Evolutionary conservation across 148 eudicot species (phyloP).

Genomic region (Amaranthus palmeri): DNA sequence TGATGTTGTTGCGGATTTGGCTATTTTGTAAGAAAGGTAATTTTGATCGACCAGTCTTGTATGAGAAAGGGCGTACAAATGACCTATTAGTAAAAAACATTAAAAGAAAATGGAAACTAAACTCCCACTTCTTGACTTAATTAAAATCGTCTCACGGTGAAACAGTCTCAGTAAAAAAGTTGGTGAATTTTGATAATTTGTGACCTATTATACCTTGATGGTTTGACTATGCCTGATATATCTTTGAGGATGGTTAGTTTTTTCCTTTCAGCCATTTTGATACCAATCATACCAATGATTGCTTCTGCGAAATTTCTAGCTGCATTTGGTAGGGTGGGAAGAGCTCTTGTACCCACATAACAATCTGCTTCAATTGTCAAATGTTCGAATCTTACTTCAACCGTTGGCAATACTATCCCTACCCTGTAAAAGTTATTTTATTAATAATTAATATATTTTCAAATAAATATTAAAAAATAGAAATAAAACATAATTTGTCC

Average conservation of each 20-base stretch:
- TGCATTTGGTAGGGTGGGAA: conserved; percentile 69
- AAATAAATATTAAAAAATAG: neutral
- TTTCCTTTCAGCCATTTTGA: conserved; percentile 51
- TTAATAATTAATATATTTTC: neutral
- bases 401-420: conserved; percentile 76
- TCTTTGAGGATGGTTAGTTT: conserved; percentile 79
- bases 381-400: conserved; percentile 69
- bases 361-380: conserved; percentile 76
- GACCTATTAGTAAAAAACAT: too few relatives aligned
- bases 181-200: neutral
- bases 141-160: too few relatives aligned
- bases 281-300: conserved; percentile 45
- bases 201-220: conserved; percentile 54
- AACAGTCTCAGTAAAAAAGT: too few relatives aligned
- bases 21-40: too few relatives aligned
- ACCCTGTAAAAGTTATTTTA: conserved; percentile 47
- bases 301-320: conserved; percentile 56
- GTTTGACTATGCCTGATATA: conserved; percentile 73
- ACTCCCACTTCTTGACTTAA: too few relatives aligned
- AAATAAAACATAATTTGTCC: neutral
- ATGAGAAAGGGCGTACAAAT: too few relatives aligned
- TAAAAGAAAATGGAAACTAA: too few relatives aligned
- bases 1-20: too few relatives aligned
- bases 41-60: too few relatives aligned
- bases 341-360: conserved; percentile 78